Base-by-base conservation (phyloP, 2,329 filamentous ascomycete genomes). In the Fusarium sterilihyphosum region DNA sequence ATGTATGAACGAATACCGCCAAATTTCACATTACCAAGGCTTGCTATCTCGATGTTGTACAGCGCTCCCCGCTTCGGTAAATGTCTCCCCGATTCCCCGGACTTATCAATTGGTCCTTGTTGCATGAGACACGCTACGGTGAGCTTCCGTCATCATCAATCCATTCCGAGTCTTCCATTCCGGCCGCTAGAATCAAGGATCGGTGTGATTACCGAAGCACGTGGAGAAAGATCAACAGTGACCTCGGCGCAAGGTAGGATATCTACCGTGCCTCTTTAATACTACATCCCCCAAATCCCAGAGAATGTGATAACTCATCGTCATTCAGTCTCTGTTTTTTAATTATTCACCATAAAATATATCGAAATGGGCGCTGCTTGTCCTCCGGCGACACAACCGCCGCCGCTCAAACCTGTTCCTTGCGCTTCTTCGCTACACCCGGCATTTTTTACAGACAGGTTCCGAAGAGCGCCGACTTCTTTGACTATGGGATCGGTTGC, bases 401-500 rank as follows among this genome's bases (percentile, higher is more conserved):
- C 52, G 62, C 63, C 65, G 37, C 66, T 63, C 11, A 62, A 61
- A 43, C 43, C 43, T 17, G 57, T 61, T n/a, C 68, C 70, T 54
- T 74, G 70, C 79, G 84, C 89, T 16, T 89, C 92, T 3, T 86
- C 85, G 44, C 84, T 89, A 33, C 93, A 95, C 74, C 93, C 93
- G 1, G 93, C 94, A 3, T 95, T 95, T 83, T 94, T 95, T 83
- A 93, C 92, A 1, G 85, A 89, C 37, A 86, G 86, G 59, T 83
- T 94, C 58, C 88, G 88, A 66, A 89, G 87, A 76, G 86, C 88
- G 6, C 88, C 90, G 10, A 84, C 86, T 29, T 75, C 66, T 46
- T 67, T 73, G 67, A 78, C 77, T 31, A 61, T 70, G 12, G 76
- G 62, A 18, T 31, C 62, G 20, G 12, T 67, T 20, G 77, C 74